A percentile compares a stretch with the other conserved stretches of the same genome.
Conservation (phyloP, 352 stramenopile species). For the Pythium phragmiticola region DNA sequence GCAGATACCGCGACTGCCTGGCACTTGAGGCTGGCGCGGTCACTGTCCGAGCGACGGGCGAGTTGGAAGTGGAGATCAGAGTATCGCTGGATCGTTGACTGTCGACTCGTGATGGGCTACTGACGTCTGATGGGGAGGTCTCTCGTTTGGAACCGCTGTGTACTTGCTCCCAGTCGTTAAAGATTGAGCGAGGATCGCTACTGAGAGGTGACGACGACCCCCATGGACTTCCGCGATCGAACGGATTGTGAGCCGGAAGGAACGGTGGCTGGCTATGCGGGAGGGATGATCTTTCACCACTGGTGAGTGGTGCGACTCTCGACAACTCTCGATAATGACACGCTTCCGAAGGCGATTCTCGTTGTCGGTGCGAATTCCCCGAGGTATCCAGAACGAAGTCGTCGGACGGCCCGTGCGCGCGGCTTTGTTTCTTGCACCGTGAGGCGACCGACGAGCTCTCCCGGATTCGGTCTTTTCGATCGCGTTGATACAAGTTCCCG, state of each 20-base stretch:
- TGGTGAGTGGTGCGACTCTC: too few species aligned
- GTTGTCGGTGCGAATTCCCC: too few species aligned
- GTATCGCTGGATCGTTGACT: neutral
- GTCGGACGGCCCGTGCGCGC: too few species aligned
- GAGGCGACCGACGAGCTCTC: too few species aligned
- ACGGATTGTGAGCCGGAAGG: neutral
- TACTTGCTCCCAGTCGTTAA: neutral
- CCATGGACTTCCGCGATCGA: neutral
- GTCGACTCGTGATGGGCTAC: neutral
- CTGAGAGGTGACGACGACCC: neutral
- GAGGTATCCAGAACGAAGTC: too few species aligned
- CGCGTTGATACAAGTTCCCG: too few species aligned
- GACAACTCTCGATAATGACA: too few species aligned
- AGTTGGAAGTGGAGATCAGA: neutral
- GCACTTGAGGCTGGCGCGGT: neutral
- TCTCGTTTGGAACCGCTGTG: neutral
- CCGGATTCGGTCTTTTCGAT: too few species aligned
- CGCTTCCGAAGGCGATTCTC: too few species aligned
- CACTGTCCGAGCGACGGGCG: neutral
- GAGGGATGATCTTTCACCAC: too few species aligned
- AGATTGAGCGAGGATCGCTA: neutral
- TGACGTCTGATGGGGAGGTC: neutral
- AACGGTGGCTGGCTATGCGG: too few species aligned
- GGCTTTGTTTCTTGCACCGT: too few species aligned
- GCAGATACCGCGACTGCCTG: conserved; percentile 23